phyloP scores from a whole-genome alignment of 495 filamentous ascomycete species.

The Neurospora sp. region DNA sequence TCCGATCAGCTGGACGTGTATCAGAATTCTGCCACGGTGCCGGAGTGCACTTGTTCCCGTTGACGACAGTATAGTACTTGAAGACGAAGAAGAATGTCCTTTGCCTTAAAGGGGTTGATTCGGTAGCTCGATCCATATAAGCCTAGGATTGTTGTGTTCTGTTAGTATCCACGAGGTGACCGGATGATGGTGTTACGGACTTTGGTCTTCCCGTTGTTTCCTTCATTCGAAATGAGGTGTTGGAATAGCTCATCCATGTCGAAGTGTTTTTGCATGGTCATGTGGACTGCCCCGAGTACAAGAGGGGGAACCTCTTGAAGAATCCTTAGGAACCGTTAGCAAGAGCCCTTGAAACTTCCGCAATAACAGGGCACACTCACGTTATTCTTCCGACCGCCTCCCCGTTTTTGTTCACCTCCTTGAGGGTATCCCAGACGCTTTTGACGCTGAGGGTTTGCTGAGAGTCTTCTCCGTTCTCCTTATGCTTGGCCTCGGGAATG shows the following conservation, averaged over 20 bases:
- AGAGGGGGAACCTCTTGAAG: conserved; percentile 42
- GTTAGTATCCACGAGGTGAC: not conserved
- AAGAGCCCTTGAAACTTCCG: not conserved
- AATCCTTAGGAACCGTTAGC: conserved; percentile 14
- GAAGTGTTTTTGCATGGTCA: conserved; percentile 37
- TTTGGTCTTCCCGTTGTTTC: conserved; percentile 23
- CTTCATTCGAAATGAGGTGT: conserved; percentile 25
- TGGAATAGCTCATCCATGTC: conserved; percentile 44
- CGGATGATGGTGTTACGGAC: not conserved
- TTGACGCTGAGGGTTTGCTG: conserved; percentile 16
- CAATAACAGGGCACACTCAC: conserved; percentile 9
- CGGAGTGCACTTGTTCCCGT: conserved; percentile 24
- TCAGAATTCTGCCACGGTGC: conserved; percentile 41
- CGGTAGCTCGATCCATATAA: conserved; percentile 31
- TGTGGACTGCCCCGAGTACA: conserved; percentile 40
- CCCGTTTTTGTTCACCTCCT: conserved; percentile 17
- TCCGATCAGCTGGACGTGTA: conserved; percentile 25
- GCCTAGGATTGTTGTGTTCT: conserved; percentile 5
- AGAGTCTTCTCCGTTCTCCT: not conserved
- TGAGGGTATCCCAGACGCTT: conserved; percentile 33
- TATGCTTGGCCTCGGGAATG: conserved; percentile 18
- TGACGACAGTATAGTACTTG: conserved; percentile 44
- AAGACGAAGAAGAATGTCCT: conserved; percentile 45
- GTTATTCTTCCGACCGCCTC: conserved; percentile 42
- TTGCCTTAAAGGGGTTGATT: conserved; percentile 24